Base-by-base conservation (phyloP, 805 yeast species). In the Metschnikowia peoriensis region DNA sequence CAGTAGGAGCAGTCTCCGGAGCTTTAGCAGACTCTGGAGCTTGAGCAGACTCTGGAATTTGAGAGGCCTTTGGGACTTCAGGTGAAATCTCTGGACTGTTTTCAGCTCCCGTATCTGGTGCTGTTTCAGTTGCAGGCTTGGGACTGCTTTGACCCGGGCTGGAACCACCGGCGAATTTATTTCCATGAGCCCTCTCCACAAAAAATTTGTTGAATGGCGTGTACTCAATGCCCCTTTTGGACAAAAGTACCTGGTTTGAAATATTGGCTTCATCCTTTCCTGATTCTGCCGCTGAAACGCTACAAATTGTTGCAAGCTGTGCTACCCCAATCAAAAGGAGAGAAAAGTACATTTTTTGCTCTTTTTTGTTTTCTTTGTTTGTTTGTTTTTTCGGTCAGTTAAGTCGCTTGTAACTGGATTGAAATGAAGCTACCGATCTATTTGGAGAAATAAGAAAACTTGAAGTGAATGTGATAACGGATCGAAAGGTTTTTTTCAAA, bases 181-280 rank as follows among this genome's bases (percentile, higher is more conserved):
- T 28, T 1, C 49, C 43, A 10, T 38, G 15, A n/a, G 9, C 10
- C 22, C 43, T 9, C 43, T 46, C 49, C 7, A 46, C n/a, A 8
- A 46, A 38, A 12, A 28, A 46, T 28, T 28, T 46, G 17, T 46
- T 46, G 32, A 46, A 46, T 2, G 37, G 38, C 16, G 49, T 35
- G 15, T 15, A 39, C 7, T 15, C 27, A 17, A 39, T 17, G 1
- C 22, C 42, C 28, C 28, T 11, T 14, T 17, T 39, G 4, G 15
- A 8, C 9, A 15, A 15, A 16, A 17, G 12, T 9, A 39, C 2
- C 7, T 6, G 27, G 14, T 17, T 17, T 10, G 14, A 6, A 17
- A 9, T 6, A 39, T 10, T 11, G 42, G 29, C 12, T 17, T 28
- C 28, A 39, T 39, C 14, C 22, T 22, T 22, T 22, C 22, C 22